These are phyloP conservation scores for Diaporthe capsici DNA, from an alignment of 2,329 filamentous ascomycete species.

Conservation along the genomic window DNA sequence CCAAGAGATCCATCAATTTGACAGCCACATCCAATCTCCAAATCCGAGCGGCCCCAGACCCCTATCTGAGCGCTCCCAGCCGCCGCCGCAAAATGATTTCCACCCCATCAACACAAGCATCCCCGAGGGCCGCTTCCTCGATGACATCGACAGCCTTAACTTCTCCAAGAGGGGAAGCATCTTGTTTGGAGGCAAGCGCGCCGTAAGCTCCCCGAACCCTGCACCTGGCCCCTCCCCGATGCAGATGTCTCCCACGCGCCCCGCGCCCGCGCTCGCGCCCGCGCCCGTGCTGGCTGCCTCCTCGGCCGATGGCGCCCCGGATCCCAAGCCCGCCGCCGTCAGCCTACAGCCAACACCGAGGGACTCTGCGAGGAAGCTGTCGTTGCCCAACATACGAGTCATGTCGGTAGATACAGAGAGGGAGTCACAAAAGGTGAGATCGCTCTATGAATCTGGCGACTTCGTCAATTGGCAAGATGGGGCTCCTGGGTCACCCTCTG, in stretches of 20 bases:
- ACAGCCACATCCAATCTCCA: constrained; percentile 41
- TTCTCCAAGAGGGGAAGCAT: constrained; percentile 76
- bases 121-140: constrained; percentile 68
- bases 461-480: constrained; percentile 67
- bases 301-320: constrained; percentile 42
- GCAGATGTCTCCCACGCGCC: constrained; percentile 34
- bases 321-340: constrained; percentile 40
- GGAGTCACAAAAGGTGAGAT: constrained; percentile 78
- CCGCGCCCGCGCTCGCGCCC: constrained; percentile 38
- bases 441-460: constrained; percentile 73
- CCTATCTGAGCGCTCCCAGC: constrained; percentile 47
- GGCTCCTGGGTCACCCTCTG: constrained; percentile 59
- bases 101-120: constrained; percentile 69
- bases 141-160: constrained; percentile 68
- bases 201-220: constrained; percentile 37
- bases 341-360: constrained; percentile 42
- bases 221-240: constrained; percentile 16
- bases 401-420: constrained; percentile 70
- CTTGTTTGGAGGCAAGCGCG: constrained; percentile 68
- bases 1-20: constrained; percentile 40
- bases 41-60: constrained; percentile 43
- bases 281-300: constrained; percentile 31
- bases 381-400: constrained; percentile 64
- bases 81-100: constrained; percentile 55
- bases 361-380: constrained; percentile 41